A percentile compares a stretch with the other conserved stretches of the same genome.
These are phyloP conservation scores for Ophiorrhiza pumila DNA, from an alignment of 257 asterid species.

Conservation along the genomic window DNA sequence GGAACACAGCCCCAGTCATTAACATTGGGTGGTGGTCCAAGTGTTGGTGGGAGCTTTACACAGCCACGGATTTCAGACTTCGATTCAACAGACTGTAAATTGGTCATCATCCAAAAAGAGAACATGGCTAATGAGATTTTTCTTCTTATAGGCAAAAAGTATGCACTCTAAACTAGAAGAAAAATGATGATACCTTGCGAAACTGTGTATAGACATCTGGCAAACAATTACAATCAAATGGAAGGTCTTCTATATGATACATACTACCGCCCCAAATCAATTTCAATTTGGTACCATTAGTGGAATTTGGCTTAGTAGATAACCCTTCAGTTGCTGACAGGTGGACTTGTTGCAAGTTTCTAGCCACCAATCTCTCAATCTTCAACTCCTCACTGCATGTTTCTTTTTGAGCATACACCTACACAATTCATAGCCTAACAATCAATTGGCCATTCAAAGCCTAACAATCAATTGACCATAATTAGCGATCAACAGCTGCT, in stretches of 20 bases:
- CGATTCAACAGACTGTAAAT: slow-evolving; percentile 68
- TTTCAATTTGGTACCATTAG: slow-evolving; percentile 44
- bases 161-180: not conserved
- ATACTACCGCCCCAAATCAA: slow-evolving; percentile 74
- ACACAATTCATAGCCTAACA: slow-evolving; percentile 19
- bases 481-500: not conserved
- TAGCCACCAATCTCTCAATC: slow-evolving; percentile 62
- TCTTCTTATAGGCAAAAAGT: slow-evolving; percentile 11
- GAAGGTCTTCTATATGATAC: slow-evolving; percentile 92
- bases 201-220: slow-evolving; percentile 90
- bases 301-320: slow-evolving; percentile 23
- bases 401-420: slow-evolving; percentile 97
- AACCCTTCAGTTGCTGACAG: slow-evolving; percentile 28
- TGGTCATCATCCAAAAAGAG: slow-evolving; percentile 23
- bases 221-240: slow-evolving; percentile 53
- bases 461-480: slow-evolving; percentile 8
- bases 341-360: slow-evolving; percentile 34
- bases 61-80: slow-evolving; percentile 62
- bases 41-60: slow-evolving; percentile 57
- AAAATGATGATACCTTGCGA: slow-evolving; percentile 63
- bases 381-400: slow-evolving; percentile 92
- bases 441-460: slow-evolving; percentile 11
- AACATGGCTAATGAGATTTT: slow-evolving; percentile 10
- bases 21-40: slow-evolving; percentile 72
- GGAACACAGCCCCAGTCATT: slow-evolving; percentile 86